Conservation (phyloP, 140 eudicot species). For the Stevia rebaudiana region DNA sequence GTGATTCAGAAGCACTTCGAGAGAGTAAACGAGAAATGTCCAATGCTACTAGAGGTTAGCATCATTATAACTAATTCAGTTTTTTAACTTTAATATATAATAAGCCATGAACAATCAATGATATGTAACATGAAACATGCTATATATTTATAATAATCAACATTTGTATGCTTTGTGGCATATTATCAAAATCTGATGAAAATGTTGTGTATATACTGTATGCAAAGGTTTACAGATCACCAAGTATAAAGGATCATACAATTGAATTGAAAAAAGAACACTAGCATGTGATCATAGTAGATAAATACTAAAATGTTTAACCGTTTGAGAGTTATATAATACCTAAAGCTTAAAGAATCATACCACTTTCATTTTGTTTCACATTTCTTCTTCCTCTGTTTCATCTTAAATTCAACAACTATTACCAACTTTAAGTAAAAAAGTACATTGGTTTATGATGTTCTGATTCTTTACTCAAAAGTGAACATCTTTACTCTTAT, state of each 20-base stretch:
- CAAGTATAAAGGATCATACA: constrained; percentile 1
- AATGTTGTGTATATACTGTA: not conserved
- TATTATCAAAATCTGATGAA: not conserved
- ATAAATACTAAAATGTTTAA: not conserved
- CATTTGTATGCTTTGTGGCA: not conserved
- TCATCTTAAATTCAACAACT: not conserved
- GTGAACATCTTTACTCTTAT: not conserved
- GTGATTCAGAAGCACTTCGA: constrained; percentile 71
- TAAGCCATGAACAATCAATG: not conserved
- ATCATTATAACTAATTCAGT: not conserved
- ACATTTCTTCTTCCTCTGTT: not conserved
- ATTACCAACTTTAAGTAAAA: not conserved
- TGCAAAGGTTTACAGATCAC: not conserved
- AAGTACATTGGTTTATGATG: not conserved
- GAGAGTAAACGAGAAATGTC: constrained; percentile 94
- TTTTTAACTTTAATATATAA: not conserved
- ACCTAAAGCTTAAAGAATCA: not conserved
- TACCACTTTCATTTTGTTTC: not conserved
- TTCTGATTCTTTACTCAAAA: not conserved
- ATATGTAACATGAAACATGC: not conserved
- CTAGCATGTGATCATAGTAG: not conserved
- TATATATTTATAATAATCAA: not conserved
- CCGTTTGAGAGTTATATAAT: not conserved
- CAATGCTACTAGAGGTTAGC: constrained; percentile 81
- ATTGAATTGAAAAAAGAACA: constrained; percentile 1